Conservation (phyloP, 1,284 basidiomycete genomes). For the Tilletia indica region DNA sequence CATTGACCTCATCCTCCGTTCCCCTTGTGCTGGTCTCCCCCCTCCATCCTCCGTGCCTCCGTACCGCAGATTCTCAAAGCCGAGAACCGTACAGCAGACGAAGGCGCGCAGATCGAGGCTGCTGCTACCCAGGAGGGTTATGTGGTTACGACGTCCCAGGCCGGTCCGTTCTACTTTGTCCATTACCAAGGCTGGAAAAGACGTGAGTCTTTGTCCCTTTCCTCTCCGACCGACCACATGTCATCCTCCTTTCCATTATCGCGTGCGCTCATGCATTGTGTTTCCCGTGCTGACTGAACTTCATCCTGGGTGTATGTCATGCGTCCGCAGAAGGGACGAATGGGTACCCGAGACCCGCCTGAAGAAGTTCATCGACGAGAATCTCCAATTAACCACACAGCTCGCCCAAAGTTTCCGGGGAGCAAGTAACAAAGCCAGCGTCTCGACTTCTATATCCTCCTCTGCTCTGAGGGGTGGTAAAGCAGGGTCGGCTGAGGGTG, state of each 20-base stretch:
- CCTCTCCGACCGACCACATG: background rate
- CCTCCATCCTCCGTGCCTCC: background rate
- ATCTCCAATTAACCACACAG: constrained; percentile 71
- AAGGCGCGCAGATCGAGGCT: constrained; percentile 12
- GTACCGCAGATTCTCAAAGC: constrained; percentile 69
- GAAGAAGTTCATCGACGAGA: constrained; percentile 81
- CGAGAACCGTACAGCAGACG: constrained; percentile 62
- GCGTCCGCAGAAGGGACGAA: constrained; percentile 83
- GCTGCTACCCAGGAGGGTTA: constrained; percentile 61
- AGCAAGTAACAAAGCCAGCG: constrained; percentile 28
- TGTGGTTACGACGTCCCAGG: constrained; percentile 65
- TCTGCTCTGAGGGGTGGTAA: no score
- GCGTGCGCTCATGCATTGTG: background rate
- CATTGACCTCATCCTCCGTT: background rate
- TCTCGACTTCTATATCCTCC: no score
- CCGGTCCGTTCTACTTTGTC: constrained; percentile 85
- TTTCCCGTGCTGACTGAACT: constrained; percentile 4
- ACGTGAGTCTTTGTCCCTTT: constrained; percentile 66
- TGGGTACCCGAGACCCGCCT: constrained; percentile 84
- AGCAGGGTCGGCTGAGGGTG: background rate
- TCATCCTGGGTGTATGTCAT: background rate
- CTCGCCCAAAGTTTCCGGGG: constrained; percentile 32
- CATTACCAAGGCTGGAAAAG: constrained; percentile 99
- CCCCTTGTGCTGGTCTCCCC: background rate
- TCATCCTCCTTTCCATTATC: background rate